phyloP scores from a whole-genome alignment of 495 filamentous ascomycete genomes.

The Cercophora newfieldiana region DNA sequence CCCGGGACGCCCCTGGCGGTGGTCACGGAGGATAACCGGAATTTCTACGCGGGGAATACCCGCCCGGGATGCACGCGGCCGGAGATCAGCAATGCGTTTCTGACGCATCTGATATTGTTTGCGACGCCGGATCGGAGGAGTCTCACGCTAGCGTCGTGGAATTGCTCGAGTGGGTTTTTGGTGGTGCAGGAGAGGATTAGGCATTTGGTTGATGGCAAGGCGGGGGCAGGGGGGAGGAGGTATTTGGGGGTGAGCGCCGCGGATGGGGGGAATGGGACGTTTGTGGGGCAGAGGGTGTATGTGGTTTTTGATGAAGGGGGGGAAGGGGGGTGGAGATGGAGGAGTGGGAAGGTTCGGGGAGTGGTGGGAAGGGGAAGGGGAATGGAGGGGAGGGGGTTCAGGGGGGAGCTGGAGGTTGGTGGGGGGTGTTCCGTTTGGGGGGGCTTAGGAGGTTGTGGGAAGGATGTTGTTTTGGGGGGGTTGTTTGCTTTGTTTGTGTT shows the following conservation, averaged over 20 bases:
- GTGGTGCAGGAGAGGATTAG: not conserved
- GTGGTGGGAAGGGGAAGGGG: not conserved
- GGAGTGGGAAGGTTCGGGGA: slow-evolving; percentile 5
- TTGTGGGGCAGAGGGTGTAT: not conserved
- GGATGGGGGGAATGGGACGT: not conserved
- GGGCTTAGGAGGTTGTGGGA: not conserved
- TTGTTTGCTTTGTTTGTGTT: too few relatives aligned
- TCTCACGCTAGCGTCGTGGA: not conserved
- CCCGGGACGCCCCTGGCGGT: not conserved
- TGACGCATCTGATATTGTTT: not conserved
- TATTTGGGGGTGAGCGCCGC: not conserved
- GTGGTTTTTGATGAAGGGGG: not conserved
- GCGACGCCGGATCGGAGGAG: slow-evolving; percentile 3
- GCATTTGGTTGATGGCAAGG: not conserved
- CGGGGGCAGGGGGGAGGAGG: too few relatives aligned
- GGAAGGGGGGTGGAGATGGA: not conserved
- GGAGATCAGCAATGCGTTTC: not conserved
- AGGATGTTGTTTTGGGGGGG: not conserved
- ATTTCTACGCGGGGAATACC: not conserved
- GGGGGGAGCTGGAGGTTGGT: not conserved
- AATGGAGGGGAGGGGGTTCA: not conserved
- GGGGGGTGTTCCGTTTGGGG: not conserved
- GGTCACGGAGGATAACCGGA: not conserved
- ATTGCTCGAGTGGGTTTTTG: not conserved
- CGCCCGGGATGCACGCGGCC: not conserved